These are phyloP conservation scores for Phlyctochytrium bullatum DNA, from an alignment of 192 early-diverging fungal species.

Conservation along the genomic window DNA sequence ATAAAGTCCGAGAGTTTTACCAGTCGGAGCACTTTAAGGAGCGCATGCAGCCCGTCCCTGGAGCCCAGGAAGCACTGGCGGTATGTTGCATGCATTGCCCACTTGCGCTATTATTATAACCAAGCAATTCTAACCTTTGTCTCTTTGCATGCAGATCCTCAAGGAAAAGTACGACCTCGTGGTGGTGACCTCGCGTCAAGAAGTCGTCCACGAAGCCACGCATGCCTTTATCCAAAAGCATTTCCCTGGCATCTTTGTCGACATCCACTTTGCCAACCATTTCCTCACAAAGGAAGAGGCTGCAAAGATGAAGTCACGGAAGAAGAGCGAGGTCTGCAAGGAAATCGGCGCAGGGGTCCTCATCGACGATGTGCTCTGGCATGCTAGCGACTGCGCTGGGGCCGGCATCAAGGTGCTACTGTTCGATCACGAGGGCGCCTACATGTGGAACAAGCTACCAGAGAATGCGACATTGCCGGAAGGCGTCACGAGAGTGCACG, in stretches of 20 bases:
- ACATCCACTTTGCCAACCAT: constrained; percentile 63
- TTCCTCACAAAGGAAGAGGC: constrained; percentile 51
- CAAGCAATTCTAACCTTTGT: neutral
- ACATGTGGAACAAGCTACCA: constrained; percentile 23
- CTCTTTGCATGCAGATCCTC: constrained; percentile 31
- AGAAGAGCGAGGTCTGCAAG: constrained; percentile 53
- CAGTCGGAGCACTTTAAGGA: constrained; percentile 48
- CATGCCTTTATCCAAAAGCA: constrained; percentile 56
- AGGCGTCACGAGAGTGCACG: constrained; percentile 48
- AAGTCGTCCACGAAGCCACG: constrained; percentile 54
- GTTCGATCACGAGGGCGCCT: constrained; percentile 51
- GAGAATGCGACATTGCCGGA: constrained; percentile 33
- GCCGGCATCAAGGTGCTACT: constrained; percentile 51
- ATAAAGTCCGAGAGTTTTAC: constrained; percentile 58
- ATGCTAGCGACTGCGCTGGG: constrained; percentile 50
- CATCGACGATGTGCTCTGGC: constrained; percentile 56
- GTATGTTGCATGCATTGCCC: neutral
- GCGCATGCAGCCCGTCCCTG: constrained; percentile 48
- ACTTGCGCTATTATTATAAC: neutral
- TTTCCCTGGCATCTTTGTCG: constrained; percentile 60
- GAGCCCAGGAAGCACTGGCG: constrained; percentile 5
- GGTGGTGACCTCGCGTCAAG: constrained; percentile 59
- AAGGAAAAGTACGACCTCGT: constrained; percentile 53
- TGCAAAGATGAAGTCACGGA: constrained; percentile 48
- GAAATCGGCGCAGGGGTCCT: constrained; percentile 57